These are phyloP conservation scores for Eucalyptus leucophloia DNA, from an alignment of 345 rosid genomes.

Conservation along the genomic window DNA sequence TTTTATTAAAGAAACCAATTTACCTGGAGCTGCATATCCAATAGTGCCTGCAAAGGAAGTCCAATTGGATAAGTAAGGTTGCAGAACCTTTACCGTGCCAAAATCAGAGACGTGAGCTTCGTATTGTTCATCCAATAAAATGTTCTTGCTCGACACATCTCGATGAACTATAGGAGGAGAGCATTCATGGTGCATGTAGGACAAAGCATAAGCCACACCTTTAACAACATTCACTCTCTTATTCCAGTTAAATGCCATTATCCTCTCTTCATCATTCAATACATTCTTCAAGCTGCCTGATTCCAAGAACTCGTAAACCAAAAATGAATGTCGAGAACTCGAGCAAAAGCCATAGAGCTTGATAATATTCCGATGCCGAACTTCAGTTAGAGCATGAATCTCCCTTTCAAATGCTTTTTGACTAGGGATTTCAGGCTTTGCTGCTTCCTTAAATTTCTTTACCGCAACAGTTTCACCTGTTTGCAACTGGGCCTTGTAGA, in stretches of 20 bases:
- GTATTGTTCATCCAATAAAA: neutral
- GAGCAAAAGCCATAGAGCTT: conserved; percentile 13
- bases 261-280: neutral
- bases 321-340: neutral
- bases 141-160: neutral
- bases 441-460: neutral
- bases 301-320: conserved; percentile 12
- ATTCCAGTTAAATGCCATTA: neutral
- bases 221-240: neutral
- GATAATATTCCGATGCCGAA: conserved; percentile 18
- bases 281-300: conserved; percentile 1
- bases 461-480: conserved; percentile 1
- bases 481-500: conserved; percentile 3
- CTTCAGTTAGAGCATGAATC: neutral
- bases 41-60: neutral
- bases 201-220: neutral
- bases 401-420: conserved; percentile 9
- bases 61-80: neutral
- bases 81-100: neutral
- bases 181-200: neutral
- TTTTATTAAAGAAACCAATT: neutral
- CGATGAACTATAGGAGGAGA: neutral
- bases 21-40: neutral
- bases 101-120: neutral
- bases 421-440: neutral